Conservation (phyloP, 2,329 filamentous ascomycete species). For the Hymenoscyphus salicellus region DNA sequence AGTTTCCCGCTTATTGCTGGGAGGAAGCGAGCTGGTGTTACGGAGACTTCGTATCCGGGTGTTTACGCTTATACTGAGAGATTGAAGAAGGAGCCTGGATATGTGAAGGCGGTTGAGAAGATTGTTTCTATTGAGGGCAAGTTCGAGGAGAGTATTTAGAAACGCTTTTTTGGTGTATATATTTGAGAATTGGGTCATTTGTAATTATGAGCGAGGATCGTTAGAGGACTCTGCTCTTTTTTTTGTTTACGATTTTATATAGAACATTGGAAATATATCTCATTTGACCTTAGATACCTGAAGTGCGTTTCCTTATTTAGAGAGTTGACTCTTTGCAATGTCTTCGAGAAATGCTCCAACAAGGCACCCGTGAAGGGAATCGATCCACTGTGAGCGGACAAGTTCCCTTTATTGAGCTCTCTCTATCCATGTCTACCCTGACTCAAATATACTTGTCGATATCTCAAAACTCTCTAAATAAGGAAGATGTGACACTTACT, state of each 20-base stretch:
- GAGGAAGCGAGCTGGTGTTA: constrained; percentile 35
- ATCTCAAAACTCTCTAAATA: no score
- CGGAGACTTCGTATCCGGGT: constrained; percentile 44
- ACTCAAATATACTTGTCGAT: no score
- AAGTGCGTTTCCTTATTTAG: no score
- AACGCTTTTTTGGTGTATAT: not conserved
- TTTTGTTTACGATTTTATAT: not conserved
- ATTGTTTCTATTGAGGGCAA: constrained; percentile 43
- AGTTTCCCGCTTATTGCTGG: constrained; percentile 50
- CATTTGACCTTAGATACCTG: no score
- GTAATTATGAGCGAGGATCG: not conserved
- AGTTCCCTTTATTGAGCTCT: no score
- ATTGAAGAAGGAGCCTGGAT: constrained; percentile 43
- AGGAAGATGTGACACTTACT: no score
- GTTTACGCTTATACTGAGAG: constrained; percentile 45
- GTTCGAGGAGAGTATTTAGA: constrained; percentile 27
- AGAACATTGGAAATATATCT: no score
- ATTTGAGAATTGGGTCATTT: not conserved
- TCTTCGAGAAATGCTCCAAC: no score
- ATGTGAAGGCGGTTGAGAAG: constrained; percentile 47
- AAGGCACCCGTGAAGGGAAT: no score
- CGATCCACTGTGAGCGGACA: no score
- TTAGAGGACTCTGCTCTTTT: not conserved
- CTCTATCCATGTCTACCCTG: no score
- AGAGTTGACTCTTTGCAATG: no score